Evolutionary conservation across 108 stramenopile genomes (phyloP).

Genomic region (Aurantiochytrium sp.): DNA sequence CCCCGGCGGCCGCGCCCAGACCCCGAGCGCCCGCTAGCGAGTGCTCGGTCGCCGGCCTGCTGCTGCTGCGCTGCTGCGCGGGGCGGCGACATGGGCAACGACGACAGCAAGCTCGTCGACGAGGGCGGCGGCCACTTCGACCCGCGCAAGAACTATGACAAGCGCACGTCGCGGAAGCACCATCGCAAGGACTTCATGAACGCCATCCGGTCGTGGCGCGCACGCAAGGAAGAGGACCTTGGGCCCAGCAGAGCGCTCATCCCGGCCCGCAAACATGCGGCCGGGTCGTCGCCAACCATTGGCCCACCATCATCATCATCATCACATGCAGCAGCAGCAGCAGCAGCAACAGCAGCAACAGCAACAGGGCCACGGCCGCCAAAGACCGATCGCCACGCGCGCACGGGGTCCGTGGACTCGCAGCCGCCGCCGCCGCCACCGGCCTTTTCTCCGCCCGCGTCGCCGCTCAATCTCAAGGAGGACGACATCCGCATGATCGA

Average conservation of each 20-base stretch:
- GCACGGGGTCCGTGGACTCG: neutral
- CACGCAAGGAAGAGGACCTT: neutral
- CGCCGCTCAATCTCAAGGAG: neutral
- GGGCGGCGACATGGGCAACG: conserved; percentile 29
- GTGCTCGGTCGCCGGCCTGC: too few species aligned
- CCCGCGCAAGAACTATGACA: conserved; percentile 22
- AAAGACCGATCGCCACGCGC: neutral
- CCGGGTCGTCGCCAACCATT: too few species aligned
- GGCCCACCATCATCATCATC: neutral
- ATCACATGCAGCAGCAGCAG: neutral
- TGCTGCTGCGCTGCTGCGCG: too few species aligned
- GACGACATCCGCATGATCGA: neutral
- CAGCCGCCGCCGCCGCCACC: conserved; percentile 19
- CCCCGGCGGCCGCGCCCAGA: too few species aligned
- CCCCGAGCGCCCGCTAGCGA: too few species aligned
- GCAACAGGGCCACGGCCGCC: neutral
- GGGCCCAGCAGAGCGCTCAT: neutral
- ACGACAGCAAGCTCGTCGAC: conserved; percentile 12
- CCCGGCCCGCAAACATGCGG: too few species aligned
- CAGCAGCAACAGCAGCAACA: neutral
- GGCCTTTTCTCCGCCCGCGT: neutral
- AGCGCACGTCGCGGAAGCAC: conserved; percentile 19
- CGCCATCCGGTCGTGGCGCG: neutral
- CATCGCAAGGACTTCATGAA: neutral
- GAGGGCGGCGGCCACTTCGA: conserved; percentile 7